Evolutionary conservation across 228 moss, liverwort and hornwort species (phyloP).

Genomic region (Sphagnum magellanicum): DNA sequence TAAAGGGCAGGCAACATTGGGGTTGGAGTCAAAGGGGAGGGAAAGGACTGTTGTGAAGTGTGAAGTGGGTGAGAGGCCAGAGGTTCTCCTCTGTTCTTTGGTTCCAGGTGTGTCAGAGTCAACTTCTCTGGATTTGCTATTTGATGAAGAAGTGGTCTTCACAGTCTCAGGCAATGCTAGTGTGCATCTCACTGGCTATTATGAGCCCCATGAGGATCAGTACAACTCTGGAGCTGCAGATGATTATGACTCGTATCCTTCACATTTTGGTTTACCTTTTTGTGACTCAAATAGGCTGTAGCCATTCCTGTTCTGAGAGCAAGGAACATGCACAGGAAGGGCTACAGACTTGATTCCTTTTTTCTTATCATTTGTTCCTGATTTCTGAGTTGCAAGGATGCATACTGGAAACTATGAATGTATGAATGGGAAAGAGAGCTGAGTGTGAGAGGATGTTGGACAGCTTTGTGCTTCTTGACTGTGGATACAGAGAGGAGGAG

Average conservation of each 20-base stretch:
- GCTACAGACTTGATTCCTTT: no score
- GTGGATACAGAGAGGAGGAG: slow-evolving; percentile 29
- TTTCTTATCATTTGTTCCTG: no score
- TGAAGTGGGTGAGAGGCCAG: slow-evolving; percentile 72
- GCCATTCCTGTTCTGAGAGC: no score
- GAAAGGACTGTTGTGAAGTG: slow-evolving; percentile 84
- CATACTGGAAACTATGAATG: no score
- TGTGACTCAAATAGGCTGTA: no score
- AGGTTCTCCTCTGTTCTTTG: slow-evolving; percentile 78
- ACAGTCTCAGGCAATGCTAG: slow-evolving; percentile 66
- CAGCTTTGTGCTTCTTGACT: slow-evolving; percentile 1
- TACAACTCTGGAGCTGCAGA: slow-evolving; percentile 44
- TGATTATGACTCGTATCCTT: slow-evolving; percentile 49
- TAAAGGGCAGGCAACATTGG: slow-evolving; percentile 69
- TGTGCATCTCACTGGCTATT: slow-evolving; percentile 91
- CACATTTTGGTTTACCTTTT: not conserved
- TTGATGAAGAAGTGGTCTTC: slow-evolving; percentile 83
- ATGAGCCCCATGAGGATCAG: slow-evolving; percentile 70
- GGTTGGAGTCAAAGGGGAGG: slow-evolving; percentile 52
- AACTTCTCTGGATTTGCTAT: slow-evolving; percentile 72
- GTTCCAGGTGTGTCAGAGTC: slow-evolving; percentile 80
- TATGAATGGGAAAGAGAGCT: no score
- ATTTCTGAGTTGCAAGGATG: no score
- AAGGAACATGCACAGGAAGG: no score
- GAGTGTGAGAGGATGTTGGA: no score